Evolutionary conservation across 2,329 filamentous ascomycete species (phyloP).

Genomic region (Xylariales sp.): DNA sequence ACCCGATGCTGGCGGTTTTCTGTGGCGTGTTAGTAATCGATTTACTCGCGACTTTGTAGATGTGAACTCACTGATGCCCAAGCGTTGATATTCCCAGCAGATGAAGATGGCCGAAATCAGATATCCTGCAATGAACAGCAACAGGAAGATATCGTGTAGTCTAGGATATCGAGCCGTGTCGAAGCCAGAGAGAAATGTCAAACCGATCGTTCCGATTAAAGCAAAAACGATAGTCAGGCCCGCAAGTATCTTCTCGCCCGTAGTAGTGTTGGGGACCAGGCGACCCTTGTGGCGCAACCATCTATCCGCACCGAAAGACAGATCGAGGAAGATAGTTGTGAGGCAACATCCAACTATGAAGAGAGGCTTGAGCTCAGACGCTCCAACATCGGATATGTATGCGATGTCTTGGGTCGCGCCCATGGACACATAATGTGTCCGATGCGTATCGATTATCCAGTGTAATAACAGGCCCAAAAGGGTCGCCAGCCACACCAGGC

Average conservation of each 20-base stretch:
- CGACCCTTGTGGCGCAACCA: conserved; percentile 80
- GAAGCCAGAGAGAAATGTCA: conserved; percentile 82
- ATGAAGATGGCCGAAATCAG: conserved; percentile 81
- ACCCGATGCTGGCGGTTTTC: conserved; percentile 71
- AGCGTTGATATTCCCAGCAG: conserved; percentile 82
- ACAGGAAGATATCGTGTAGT: conserved; percentile 72
- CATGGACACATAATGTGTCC: conserved; percentile 60
- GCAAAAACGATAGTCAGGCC: conserved; percentile 62
- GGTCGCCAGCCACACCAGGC: conserved; percentile 60
- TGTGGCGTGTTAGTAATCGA: conserved; percentile 18
- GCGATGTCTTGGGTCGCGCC: conserved; percentile 53
- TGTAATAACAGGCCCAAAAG: conserved; percentile 66
- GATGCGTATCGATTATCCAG: conserved; percentile 56
- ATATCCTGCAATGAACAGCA: conserved; percentile 82
- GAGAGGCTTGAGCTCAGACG: conserved; percentile 62
- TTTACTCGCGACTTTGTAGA: background rate
- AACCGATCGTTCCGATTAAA: conserved; percentile 68
- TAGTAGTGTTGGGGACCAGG: conserved; percentile 66
- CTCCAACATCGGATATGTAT: conserved; percentile 67
- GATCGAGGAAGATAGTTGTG: conserved; percentile 75
- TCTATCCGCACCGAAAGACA: conserved; percentile 75
- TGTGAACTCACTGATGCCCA: conserved; percentile 62
- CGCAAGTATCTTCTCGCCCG: conserved; percentile 58
- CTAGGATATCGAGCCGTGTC: conserved; percentile 66
- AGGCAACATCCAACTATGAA: conserved; percentile 69